These are phyloP conservation scores for Citrullus mucosospermus DNA, from an alignment of 306 rosid species.

Conservation along the genomic window DNA sequence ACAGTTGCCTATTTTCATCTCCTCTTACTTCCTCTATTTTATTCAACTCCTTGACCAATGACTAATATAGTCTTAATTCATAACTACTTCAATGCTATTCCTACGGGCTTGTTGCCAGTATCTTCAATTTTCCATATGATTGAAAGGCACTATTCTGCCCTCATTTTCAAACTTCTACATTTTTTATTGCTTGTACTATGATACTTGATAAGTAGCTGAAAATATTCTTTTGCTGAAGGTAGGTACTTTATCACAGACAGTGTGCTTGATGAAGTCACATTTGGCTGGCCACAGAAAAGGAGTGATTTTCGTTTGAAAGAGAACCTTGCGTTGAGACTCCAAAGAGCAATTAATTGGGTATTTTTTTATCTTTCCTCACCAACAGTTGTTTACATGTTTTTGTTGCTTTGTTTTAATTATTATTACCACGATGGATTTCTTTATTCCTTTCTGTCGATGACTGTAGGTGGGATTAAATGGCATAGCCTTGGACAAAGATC, in stretches of 20 bases:
- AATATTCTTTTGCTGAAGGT: not conserved
- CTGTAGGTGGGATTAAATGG: conserved; percentile 75
- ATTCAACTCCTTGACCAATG: not conserved
- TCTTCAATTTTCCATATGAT: not conserved
- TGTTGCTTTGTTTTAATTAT: not conserved
- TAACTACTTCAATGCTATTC: not conserved
- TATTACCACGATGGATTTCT: conserved; percentile 3
- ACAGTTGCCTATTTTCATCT: not conserved
- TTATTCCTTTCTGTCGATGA: not conserved
- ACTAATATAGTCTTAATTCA: not conserved
- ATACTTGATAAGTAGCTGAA: not conserved
- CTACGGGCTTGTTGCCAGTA: not conserved
- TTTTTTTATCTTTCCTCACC: conserved; percentile 3
- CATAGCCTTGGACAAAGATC: conserved; percentile 77
- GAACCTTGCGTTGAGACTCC: conserved; percentile 64
- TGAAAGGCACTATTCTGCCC: not conserved
- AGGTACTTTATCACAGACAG: conserved; percentile 86
- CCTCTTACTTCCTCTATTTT: not conserved
- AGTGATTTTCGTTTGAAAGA: conserved; percentile 52
- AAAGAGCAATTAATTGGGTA: conserved; percentile 93
- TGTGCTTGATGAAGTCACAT: conserved; percentile 86
- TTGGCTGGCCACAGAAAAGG: conserved; percentile 92
- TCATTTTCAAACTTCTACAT: not conserved
- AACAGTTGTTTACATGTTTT: not conserved
- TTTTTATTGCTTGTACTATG: not conserved